phyloP scores from a whole-genome alignment of 805 yeast genomes.

The Starmera amethionina region DNA sequence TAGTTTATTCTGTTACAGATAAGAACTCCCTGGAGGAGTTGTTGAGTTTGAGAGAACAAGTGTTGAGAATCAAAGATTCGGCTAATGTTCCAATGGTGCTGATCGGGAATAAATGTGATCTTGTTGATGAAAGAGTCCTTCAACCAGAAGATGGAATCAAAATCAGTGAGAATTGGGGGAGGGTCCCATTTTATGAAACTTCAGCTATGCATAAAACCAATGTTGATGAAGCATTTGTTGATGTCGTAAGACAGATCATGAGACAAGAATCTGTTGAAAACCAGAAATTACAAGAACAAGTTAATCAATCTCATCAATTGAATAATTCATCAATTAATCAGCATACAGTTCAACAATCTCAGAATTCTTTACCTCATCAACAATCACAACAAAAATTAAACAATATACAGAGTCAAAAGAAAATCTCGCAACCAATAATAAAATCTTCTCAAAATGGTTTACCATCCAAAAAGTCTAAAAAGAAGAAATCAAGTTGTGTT shows the following conservation, averaged over 20 bases:
- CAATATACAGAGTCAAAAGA: too few species aligned
- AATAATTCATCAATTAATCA: not conserved
- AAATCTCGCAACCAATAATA: too few species aligned
- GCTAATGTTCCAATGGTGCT: conserved; percentile 78
- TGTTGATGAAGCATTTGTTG: conserved; percentile 85
- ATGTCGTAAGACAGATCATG: conserved; percentile 83
- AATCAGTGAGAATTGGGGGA: conserved; percentile 78
- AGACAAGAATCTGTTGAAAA: conserved; percentile 41
- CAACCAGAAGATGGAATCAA: conserved; percentile 74
- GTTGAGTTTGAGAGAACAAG: conserved; percentile 72
- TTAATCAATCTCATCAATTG: too few species aligned
- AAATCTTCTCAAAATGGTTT: too few species aligned
- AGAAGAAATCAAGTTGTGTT: conserved; percentile 18
- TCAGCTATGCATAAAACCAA: conserved; percentile 86
- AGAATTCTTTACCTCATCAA: not conserved
- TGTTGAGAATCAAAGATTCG: conserved; percentile 71
- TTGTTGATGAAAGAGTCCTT: conserved; percentile 63
- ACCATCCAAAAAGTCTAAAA: conserved; percentile 11
- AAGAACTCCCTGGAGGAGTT: conserved; percentile 70
- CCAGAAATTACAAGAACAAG: too few species aligned
- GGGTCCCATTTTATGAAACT: conserved; percentile 84
- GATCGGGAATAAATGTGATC: conserved; percentile 87
- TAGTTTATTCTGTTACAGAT: conserved; percentile 80
- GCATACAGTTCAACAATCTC: not conserved
- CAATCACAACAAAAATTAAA: not conserved